A percentile compares a stretch with the other conserved stretches of the same genome.
Conservation (phyloP, 495 filamentous ascomycete species). For the Annulohypoxylon moriforme region DNA sequence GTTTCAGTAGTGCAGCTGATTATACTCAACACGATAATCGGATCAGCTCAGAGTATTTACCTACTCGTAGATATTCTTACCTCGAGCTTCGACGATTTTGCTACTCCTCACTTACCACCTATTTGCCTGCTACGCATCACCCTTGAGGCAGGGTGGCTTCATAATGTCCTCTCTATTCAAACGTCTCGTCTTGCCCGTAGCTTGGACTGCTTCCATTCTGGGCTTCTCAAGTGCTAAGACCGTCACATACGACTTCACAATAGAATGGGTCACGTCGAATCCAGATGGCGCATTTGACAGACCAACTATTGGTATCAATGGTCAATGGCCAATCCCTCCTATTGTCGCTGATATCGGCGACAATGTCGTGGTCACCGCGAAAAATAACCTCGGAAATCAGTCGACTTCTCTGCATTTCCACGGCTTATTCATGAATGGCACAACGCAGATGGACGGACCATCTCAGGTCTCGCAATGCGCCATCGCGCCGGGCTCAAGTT, state of each 20-base stretch:
- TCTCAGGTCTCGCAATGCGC: conserved; percentile 74
- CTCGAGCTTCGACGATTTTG: background rate
- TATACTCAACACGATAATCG: background rate
- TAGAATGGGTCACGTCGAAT: conserved; percentile 83
- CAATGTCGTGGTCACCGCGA: conserved; percentile 73
- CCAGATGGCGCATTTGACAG: conserved; percentile 78
- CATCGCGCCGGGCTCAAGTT: conserved; percentile 69
- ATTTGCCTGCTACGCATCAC: conserved; percentile 3
- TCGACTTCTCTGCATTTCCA: conserved; percentile 80
- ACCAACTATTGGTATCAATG: conserved; percentile 82
- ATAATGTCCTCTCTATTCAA: conserved; percentile 18
- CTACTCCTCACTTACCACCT: background rate
- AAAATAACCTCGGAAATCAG: conserved; percentile 79
- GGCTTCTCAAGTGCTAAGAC: conserved; percentile 62
- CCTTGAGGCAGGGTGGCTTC: conserved; percentile 20
- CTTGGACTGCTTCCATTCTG: conserved; percentile 50
- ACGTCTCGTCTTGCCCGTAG: conserved; percentile 41
- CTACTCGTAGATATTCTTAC: conserved; percentile 12
- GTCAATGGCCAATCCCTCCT: conserved; percentile 77
- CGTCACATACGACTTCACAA: conserved; percentile 80
- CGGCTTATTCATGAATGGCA: conserved; percentile 77
- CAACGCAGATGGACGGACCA: conserved; percentile 79
- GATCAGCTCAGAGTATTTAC: background rate
- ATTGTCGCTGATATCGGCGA: conserved; percentile 79
- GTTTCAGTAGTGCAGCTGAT: background rate